phyloP scores from a whole-genome alignment of 495 filamentous ascomycete genomes.

The Daldinia decipiens region DNA sequence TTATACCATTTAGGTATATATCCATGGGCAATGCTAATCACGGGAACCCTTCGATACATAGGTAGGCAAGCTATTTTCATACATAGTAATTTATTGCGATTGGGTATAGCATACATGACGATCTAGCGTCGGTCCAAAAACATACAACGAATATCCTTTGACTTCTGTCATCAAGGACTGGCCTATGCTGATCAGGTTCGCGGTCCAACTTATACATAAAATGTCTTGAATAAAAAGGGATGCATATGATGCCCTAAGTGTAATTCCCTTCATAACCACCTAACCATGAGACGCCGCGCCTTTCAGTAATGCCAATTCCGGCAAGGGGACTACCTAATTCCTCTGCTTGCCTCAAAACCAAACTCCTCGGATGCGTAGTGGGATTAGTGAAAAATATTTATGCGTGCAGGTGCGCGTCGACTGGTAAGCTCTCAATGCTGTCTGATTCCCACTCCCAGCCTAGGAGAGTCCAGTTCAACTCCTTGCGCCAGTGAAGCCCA shows the following conservation, averaged over 20 bases:
- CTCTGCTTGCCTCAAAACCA: conserved; percentile 53
- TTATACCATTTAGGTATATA: no score
- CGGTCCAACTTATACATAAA: conserved; percentile 14
- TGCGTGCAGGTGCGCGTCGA: conserved; percentile 54
- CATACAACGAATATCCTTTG: conserved; percentile 34
- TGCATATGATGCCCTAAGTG: conserved; percentile 8
- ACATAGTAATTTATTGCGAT: neutral
- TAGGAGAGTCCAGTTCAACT: conserved; percentile 92
- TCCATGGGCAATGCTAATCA: neutral
- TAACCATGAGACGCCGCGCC: conserved; percentile 17
- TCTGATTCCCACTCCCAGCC: conserved; percentile 79
- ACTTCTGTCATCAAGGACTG: neutral
- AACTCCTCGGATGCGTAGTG: conserved; percentile 27
- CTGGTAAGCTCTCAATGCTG: conserved; percentile 43
- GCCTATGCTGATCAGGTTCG: conserved; percentile 3
- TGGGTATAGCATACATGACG: neutral
- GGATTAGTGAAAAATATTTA: conserved; percentile 37
- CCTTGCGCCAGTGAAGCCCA: conserved; percentile 90
- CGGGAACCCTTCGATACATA: neutral
- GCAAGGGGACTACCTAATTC: conserved; percentile 62
- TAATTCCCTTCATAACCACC: conserved; percentile 1
- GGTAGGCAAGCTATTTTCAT: neutral
- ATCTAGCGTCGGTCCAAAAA: conserved; percentile 12
- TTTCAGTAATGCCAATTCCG: conserved; percentile 40
- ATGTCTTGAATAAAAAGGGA: conserved; percentile 12